Conservation (phyloP, 257 asterid genomes). For the Nicotiana attenuata region DNA sequence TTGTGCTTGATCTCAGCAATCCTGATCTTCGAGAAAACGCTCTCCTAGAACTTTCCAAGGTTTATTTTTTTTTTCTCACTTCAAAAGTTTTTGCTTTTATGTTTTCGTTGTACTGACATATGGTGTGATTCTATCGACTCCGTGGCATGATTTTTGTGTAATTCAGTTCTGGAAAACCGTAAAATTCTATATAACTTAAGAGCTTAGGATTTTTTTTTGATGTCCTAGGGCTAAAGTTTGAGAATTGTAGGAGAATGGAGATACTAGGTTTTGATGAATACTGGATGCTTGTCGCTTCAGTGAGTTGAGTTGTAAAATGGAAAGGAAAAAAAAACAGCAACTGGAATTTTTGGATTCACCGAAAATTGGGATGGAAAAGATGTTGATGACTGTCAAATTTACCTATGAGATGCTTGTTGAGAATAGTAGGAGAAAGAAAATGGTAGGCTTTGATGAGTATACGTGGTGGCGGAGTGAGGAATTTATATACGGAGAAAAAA, state of each 20-base stretch:
- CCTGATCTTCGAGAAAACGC: slow-evolving; percentile 21
- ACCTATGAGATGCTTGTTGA: not conserved
- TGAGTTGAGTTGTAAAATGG: not conserved
- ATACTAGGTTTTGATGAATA: not conserved
- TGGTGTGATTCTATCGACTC: not conserved
- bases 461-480: no score
- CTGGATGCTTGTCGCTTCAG: not conserved
- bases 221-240: not conserved
- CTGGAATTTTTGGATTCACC: not conserved
- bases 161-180: not conserved
- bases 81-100: not conserved
- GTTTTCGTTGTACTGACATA: not conserved
- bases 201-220: not conserved
- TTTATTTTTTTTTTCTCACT: not conserved
- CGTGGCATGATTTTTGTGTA: not conserved
- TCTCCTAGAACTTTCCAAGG: slow-evolving; percentile 25
- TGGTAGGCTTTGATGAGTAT: not conserved
- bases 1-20: slow-evolving; percentile 24
- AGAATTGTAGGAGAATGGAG: not conserved
- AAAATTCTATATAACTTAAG: not conserved
- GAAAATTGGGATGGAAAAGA: not conserved
- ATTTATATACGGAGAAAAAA: no score
- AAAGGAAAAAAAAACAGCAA: no score
- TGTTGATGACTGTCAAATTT: not conserved
- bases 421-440: not conserved